Base-by-base conservation (phyloP, 2,329 filamentous ascomycete genomes). In the Nannizziopsis barbatae region DNA sequence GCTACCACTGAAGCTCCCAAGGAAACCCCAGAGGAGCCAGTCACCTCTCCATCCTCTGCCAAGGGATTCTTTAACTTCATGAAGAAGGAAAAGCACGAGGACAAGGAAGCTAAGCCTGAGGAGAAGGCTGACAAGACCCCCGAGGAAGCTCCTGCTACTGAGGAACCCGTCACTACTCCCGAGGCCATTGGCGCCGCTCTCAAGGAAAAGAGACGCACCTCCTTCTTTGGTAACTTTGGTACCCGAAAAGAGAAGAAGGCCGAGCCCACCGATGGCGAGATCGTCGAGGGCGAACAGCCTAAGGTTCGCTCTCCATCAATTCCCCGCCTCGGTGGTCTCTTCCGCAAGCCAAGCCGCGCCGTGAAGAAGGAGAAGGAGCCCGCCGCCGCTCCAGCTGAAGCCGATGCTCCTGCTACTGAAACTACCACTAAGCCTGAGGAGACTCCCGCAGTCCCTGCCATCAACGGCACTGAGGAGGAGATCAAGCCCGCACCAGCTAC, bases 191-290 rank as follows among this genome's bases (percentile, higher is more conserved):
- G 69, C 59, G 66, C 66, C 42, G 62, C 56, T 40, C 50, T 61
- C 51, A 70, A 71, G 60, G 66, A 70, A 54, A 71, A 73, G 65
- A 72, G 70, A 55, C 71, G 68, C 60, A 71, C 68, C 58, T 77
- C 73, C 58, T 69, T 71, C 62, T 78, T 77, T 62, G 71, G 71
- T 55, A 73, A 68, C 62, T 70, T 76, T 50, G 69, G 71, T 51
- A 64, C 57, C 51, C 75, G 74, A 68, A 74, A 75, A 61, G 65
- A 70, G 62, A 71, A 71, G 65, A 74, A 72, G 62, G 60, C 62
- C 46, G 71, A 73, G 53, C 65, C 68, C 27, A 64, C 65, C n/a
- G 43, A 45, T 11, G 43, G 43, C 18, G 43, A 45, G 20, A 35
- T 71, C 11, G 64, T 66, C 9, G 73, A 74, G 58, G 63, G 66